Conservation (phyloP, 2,329 filamentous ascomycete species). For the Aspergillus carbonarius region DNA sequence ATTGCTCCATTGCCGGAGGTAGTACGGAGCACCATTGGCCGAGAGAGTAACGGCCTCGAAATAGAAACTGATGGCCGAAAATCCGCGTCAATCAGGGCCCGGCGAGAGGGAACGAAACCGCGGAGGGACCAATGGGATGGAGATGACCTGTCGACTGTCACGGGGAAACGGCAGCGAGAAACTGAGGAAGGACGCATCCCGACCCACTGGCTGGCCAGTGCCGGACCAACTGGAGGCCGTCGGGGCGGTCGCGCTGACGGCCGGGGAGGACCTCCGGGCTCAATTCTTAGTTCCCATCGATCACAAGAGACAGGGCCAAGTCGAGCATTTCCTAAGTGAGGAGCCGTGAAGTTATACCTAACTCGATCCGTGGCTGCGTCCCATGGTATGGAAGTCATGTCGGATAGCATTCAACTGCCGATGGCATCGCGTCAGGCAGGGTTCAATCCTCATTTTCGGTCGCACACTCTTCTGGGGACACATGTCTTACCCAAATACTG, state of each 20-base stretch:
- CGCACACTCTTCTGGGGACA: not conserved
- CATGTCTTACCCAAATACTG: not conserved
- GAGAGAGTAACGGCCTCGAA: not conserved
- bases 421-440: not conserved
- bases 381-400: not conserved
- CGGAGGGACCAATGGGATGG: not conserved
- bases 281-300: not conserved
- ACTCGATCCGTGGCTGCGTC: not conserved
- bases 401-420: not conserved
- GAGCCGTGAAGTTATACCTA: not conserved
- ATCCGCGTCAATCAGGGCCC: not conserved
- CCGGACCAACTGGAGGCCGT: not conserved
- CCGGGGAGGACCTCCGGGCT: not conserved
- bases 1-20: not conserved
- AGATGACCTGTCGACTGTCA: slow-evolving; percentile 15
- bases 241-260: not conserved
- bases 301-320: not conserved
- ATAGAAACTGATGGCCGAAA: not conserved
- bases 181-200: slow-evolving; percentile 5
- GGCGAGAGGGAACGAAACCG: not conserved
- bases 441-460: not conserved
- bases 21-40: not conserved
- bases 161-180: not conserved
- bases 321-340: not conserved
- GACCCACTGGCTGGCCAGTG: slow-evolving; percentile 2